Conservation (phyloP, 2,329 filamentous ascomycete genomes). For the Chaetomiaceae sp. region DNA sequence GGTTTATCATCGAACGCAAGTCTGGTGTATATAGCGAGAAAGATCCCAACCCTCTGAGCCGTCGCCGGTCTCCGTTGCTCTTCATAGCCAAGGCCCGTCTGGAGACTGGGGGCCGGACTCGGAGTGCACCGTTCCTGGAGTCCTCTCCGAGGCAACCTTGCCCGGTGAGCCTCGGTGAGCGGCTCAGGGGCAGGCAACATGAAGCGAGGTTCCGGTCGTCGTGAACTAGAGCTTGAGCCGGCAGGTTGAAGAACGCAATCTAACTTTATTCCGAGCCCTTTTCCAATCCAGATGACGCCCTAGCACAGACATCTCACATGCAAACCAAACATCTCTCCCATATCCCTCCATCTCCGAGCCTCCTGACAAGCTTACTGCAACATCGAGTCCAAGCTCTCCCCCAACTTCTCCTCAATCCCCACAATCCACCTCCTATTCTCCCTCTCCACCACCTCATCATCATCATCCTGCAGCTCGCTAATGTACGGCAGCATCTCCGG, state of each 20-base stretch:
- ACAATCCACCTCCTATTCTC: constrained; percentile 89
- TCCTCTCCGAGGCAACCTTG: too few species aligned
- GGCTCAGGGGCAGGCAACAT: too few species aligned
- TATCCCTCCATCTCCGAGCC: background rate
- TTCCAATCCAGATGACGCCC: background rate
- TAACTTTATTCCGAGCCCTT: background rate
- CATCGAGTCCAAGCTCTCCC: constrained; percentile 90
- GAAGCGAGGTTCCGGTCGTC: background rate
- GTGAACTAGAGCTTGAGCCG: background rate
- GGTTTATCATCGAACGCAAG: too few species aligned
- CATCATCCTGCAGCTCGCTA: constrained; percentile 92
- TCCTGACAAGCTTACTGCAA: constrained; percentile 56
- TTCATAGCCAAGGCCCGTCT: too few species aligned
- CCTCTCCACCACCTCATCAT: constrained; percentile 86
- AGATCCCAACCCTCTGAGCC: too few species aligned
- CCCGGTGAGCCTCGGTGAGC: too few species aligned
- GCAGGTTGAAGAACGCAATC: background rate
- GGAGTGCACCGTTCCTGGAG: too few species aligned
- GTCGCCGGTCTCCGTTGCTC: too few species aligned
- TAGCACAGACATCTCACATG: background rate
- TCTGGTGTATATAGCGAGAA: too few species aligned
- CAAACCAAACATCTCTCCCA: background rate
- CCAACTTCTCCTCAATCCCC: constrained; percentile 81
- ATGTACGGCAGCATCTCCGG: constrained; percentile 97
- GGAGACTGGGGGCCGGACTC: too few species aligned